Evolutionary conservation across 805 yeast species (phyloP).

Genomic region (Candida orba): DNA sequence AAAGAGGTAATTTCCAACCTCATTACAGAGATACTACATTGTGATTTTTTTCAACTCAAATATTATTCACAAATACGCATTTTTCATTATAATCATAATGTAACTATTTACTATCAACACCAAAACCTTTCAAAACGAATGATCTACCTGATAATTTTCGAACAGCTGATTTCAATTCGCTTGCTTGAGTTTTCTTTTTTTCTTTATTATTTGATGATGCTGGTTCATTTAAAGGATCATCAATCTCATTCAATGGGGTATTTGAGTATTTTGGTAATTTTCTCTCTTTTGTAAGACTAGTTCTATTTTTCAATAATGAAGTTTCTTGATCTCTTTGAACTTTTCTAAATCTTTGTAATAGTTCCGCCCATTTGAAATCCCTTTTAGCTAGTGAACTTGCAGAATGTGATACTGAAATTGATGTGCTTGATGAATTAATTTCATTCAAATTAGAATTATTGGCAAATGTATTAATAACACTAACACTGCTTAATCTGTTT

Average conservation of each 20-base stretch:
- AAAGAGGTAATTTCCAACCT: conserved; percentile 71
- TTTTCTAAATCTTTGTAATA: conserved; percentile 40
- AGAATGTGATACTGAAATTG: conserved; percentile 6
- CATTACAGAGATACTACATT: conserved; percentile 77
- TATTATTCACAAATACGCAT: neutral
- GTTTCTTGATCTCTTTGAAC: conserved; percentile 39
- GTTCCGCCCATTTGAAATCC: conserved; percentile 31
- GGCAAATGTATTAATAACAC: conserved; percentile 27
- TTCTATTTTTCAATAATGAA: conserved; percentile 11
- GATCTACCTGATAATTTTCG: conserved; percentile 26
- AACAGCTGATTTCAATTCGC: conserved; percentile 18
- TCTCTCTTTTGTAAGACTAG: conserved; percentile 9
- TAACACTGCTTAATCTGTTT: conserved; percentile 53
- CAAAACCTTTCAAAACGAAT: conserved; percentile 24
- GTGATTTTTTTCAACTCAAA: neutral
- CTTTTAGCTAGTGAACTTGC: conserved; percentile 15
- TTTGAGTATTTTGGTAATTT: conserved; percentile 18
- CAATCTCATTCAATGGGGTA: conserved; percentile 14
- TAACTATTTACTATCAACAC: conserved; percentile 3
- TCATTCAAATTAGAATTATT: conserved; percentile 1
- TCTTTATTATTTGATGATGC: neutral
- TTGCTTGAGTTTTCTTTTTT: conserved; percentile 5
- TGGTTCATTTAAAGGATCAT: conserved; percentile 12
- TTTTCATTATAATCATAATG: too few relatives aligned
- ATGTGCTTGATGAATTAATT: neutral